Base-by-base conservation (phyloP, 108 stramenopile species). In the Mediolabrus comicus region DNA sequence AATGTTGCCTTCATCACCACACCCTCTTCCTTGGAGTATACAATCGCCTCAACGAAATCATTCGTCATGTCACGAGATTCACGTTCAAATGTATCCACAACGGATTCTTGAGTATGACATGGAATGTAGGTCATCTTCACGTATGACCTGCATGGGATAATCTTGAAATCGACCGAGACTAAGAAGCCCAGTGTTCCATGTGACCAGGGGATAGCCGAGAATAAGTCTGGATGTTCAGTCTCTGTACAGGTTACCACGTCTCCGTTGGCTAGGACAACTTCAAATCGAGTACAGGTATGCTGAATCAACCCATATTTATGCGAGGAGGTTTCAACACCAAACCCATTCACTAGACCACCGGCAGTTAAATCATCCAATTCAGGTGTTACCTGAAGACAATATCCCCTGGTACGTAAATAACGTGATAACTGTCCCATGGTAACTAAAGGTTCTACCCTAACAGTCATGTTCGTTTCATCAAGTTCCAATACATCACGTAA, bases 291-390 rank as follows among this genome's bases (percentile, higher is more conserved):
- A 36, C 82, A 53, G 4, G 69, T 74, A 41, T 88, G 83, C 33
- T 86, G 79, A 66, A 88, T 82, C 25, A 86, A 71, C 10, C 87
- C 87, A 56, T 73, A 67, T 26, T 63, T 68, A 57, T 86, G 83
- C 4, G 80, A 82, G 38, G 72, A 77, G 14, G 80, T 71, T 57
- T 88, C 87, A 28, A 88, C 80, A 51, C 87, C 87, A 27, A 69
- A 55, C 51, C 87, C 87, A 49, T 66, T 80, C 51, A 74, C 63
- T 43, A 86, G 46, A 24, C 87, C 87, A 16, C 87, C 87, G 31
- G 86, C 75, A 8, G 87, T 88, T 25, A 88, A 56, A 66, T 73
- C 69, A 31, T 88, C 85, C 81, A 88, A 80, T 72, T 88, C 87
- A 17, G 80, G 79, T 7, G 77, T 65, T n/a, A 84, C 71, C 25